These are phyloP conservation scores for Isatis lusitanica DNA, from an alignment of 441 rosid species.

Conservation along the genomic window DNA sequence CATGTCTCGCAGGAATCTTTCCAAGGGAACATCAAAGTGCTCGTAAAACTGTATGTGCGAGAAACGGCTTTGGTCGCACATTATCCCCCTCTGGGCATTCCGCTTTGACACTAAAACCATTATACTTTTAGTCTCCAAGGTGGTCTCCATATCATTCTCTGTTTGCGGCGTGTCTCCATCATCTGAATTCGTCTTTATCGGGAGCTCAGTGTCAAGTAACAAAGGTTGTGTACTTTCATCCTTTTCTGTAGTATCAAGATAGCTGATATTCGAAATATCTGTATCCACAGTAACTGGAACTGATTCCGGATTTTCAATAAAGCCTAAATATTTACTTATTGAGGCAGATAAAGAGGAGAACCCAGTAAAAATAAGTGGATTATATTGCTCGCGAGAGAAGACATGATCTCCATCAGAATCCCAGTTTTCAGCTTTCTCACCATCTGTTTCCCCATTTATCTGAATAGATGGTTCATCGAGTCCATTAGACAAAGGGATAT, in stretches of 20 bases:
- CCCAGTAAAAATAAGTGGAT: slow-evolving; percentile 74
- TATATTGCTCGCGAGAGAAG: slow-evolving; percentile 68
- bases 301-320: slow-evolving; percentile 46
- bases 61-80: slow-evolving; percentile 93
- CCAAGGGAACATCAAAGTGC: slow-evolving; percentile 86
- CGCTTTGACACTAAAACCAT: slow-evolving; percentile 89
- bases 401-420: slow-evolving; percentile 45
- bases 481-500: slow-evolving; percentile 57
- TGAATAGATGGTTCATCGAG: slow-evolving; percentile 39
- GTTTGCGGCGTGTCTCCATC: slow-evolving; percentile 43
- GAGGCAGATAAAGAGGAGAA: slow-evolving; percentile 80
- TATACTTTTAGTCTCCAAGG: slow-evolving; percentile 72
- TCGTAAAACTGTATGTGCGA: slow-evolving; percentile 91
- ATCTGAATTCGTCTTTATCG: slow-evolving; percentile 36
- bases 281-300: slow-evolving; percentile 43
- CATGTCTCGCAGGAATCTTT: slow-evolving; percentile 82
- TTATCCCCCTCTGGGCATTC: slow-evolving; percentile 60
- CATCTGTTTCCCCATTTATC: slow-evolving; percentile 39
- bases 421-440: slow-evolving; percentile 37
- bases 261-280: slow-evolving; percentile 37
- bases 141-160: slow-evolving; percentile 47
- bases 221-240: slow-evolving; percentile 41
- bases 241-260: slow-evolving; percentile 43
- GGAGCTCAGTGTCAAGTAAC: slow-evolving; percentile 36
- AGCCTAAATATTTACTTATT: slow-evolving; percentile 67